phyloP scores from a whole-genome alignment of 495 filamentous ascomycete genomes.

The Podospora bellae-mahoneyi region DNA sequence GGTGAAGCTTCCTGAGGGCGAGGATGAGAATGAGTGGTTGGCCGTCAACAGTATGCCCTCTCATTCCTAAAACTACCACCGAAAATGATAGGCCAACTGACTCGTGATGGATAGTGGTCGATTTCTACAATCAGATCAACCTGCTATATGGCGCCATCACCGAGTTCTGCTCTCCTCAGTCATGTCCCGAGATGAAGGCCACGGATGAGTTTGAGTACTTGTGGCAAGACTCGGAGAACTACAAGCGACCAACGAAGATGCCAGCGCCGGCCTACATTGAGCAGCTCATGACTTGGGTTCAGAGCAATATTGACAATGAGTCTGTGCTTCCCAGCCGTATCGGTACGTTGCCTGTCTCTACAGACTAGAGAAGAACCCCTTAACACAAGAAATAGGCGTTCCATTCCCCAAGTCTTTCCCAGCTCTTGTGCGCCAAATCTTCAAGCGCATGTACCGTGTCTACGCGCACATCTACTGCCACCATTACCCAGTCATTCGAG shows the following conservation, averaged over 20 bases:
- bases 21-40: conserved; percentile 96
- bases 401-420: conserved; percentile 94
- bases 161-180: conserved; percentile 95
- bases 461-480: conserved; percentile 99
- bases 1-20: conserved; percentile 93
- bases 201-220: conserved; percentile 99
- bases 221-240: conserved; percentile 93
- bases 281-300: conserved; percentile 95
- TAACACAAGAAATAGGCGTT: conserved; percentile 57
- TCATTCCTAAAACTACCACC: not conserved
- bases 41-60: conserved; percentile 78
- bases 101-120: conserved; percentile 65
- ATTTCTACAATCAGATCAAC: conserved; percentile 99
- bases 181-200: conserved; percentile 98
- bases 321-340: conserved; percentile 89
- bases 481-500: conserved; percentile 94
- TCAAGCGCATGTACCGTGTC: conserved; percentile 97
- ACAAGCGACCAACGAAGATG: conserved; percentile 96
- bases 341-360: conserved; percentile 46
- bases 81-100: conserved; percentile 13
- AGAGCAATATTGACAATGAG: conserved; percentile 93
- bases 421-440: conserved; percentile 81
- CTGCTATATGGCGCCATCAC: conserved; percentile 97
- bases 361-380: not conserved
- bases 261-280: conserved; percentile 95